Evolutionary conservation across 2,329 filamentous ascomycete species (phyloP), one percentile per base, ranked within the genome.

Genomic region (Exophiala sp.): DNA sequence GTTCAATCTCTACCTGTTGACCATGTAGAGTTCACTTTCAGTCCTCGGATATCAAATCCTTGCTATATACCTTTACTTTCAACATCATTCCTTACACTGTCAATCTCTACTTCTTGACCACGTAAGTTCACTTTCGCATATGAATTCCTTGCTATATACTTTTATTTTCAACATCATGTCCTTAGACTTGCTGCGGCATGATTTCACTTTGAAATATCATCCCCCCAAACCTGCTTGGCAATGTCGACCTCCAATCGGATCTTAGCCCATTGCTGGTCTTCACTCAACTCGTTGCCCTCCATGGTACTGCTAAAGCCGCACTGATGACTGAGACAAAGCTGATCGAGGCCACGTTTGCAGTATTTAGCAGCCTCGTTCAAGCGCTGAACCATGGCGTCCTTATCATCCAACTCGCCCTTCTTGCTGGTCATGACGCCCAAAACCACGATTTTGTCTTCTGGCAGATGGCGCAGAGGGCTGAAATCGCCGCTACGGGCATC

Each of bases 181-280:
- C n/a, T n/a, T n/a, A n/a, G n/a, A n/a, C n/a, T n/a, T n/a, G n/a
- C n/a, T n/a, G n/a, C n/a, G n/a, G n/a, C n/a, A n/a, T n/a, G n/a
- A n/a, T n/a, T n/a, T n/a, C n/a, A n/a, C n/a, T n/a, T n/a, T n/a
- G n/a, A n/a, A n/a, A n/a, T n/a, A n/a, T n/a, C 14, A 21, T 19
- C 30, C 30, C 30, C 30, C 77, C 77, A 80, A 40, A 80, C 66
- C 63, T 76, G 64, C 68, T 77, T 78, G 2, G 77, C 77, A 62
- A 80, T 79, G 60, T 78, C 75, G 1, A 77, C 73, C 65, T 77
- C 70, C 16, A 78, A 63, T 48, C 70, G 65, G 6, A 79, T 65
- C 70, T 80, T 80, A 2, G 71, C 75, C 77, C 76, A 80, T 63
- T 79, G 76, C 68, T 79, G 70, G 52, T 78, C 75, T 63, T 78